Evolutionary conservation across 2,329 filamentous ascomycete species (phyloP), one percentile per base, ranked within the genome.

Genomic region (Dactylellina parvicollis): DNA sequence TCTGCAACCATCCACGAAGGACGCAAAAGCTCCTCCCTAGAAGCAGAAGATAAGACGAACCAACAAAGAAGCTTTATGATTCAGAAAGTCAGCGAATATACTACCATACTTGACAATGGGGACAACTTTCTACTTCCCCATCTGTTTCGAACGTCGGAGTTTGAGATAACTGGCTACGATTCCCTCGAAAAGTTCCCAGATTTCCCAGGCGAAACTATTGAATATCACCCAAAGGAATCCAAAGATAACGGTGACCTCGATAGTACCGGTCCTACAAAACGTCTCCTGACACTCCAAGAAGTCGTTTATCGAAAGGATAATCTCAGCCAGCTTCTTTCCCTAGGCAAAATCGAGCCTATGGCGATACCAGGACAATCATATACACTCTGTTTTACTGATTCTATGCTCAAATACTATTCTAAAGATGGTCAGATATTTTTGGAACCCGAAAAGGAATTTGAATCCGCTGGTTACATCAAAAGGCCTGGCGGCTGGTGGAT

Each of bases 181-280:
- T 10, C 22, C 7, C 9, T 10, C 3, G 46, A 26, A 9, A 38
- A 44, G 2, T 62, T 42, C 46, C 3, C 22, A 30, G 40, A 4
- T 46, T 46, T 38, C 5, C 34, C 34, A 38, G 12, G 12, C 12
- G 34, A 38, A 5, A 7, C 34, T 14, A 14, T 38, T 9, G 5
- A 38, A 38, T 32, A 32, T 32, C 30, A 12, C 30, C 30, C 30
- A 32, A 12, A 32, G 12, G 30, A 32, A 32, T 5, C n/a, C 20
- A 24, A 47, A n/a, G n/a, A n/a, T n/a, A n/a, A n/a, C n/a, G n/a
- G n/a, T n/a, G n/a, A n/a, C n/a, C n/a, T n/a, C n/a, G n/a, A n/a
- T n/a, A n/a, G n/a, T n/a, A n/a, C n/a, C n/a, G n/a, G n/a, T 47
- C 18, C 24, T 47, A 47, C 42, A 7, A 47, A 47, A 32, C 30